A percentile compares a stretch with the other conserved stretches of the same genome.
Conservation (phyloP, 306 rosid genomes). For the Medicago arabica region DNA sequence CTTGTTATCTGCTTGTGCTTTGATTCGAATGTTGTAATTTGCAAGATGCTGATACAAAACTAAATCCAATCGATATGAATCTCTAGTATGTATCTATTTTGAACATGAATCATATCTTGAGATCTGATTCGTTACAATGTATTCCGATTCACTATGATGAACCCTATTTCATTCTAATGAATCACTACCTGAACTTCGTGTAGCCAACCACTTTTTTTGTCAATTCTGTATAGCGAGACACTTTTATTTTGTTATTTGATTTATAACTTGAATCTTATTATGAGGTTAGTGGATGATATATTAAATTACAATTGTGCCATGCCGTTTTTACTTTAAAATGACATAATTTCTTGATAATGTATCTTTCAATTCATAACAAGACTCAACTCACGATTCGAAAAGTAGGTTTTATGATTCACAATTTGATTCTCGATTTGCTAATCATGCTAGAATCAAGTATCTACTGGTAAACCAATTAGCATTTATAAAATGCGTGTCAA, state of each 20-base stretch:
- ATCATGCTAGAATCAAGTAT: neutral
- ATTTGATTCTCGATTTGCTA: neutral
- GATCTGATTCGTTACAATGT: neutral
- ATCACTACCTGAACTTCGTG: neutral
- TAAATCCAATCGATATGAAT: neutral
- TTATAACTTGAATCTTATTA: neutral
- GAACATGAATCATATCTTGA: neutral
- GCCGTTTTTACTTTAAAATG: neutral
- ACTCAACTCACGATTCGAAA: neutral
- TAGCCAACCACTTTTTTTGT: neutral
- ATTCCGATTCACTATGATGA: neutral
- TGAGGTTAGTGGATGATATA: neutral
- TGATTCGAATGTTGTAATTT: neutral
- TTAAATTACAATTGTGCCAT: neutral
- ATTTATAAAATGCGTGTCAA: constrained; percentile 4
- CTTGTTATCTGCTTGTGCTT: neutral
- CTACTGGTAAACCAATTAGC: neutral
- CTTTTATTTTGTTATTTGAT: neutral
- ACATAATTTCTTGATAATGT: neutral
- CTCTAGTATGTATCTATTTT: neutral
- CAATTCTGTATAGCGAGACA: neutral
- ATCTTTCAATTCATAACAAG: neutral
- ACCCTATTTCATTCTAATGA: neutral
- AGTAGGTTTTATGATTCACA: neutral
- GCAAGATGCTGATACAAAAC: neutral